Base-by-base conservation (phyloP, 2,329 filamentous ascomycete species). In the Hypoxylon sp. region DNA sequence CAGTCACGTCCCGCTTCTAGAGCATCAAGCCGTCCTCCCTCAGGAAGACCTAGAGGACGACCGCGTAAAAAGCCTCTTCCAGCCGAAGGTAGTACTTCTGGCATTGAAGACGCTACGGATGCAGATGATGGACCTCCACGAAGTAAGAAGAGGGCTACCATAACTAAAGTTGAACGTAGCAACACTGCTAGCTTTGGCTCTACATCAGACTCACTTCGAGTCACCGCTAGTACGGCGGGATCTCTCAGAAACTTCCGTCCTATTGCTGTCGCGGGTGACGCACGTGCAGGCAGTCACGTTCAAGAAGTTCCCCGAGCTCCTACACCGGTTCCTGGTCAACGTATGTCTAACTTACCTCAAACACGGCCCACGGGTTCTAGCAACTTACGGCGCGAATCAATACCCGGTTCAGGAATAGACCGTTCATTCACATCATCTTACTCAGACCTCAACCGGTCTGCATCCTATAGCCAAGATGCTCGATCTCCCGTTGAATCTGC, bases 221-320 rank as follows among this genome's bases (percentile, higher is more conserved):
- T 97, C n/a, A 90, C 92, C 65, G 95, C 95, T 48, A 97, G 93
- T 76, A 97, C 92, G 14, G 91, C 94, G 46, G 93, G 93, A 43
- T 97, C 94, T 4, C 85, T 98, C 63, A 91, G 95, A 45, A 90
- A 90, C 50, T 91, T 97, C 77, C 88, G 94, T 46, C 95, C 95
- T 3, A 85, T 92, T 61, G 83, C 85, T 30, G 81, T 85, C 23
- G 83, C 80, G 2, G 80, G 78, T 25, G 83, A 84, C 16, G 76
- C 78, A 3, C 75, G 81, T 3, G 65, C 75, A 29, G 80, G 79
- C 32, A 84, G 77, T 50, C 88, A 92, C 71, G 79, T 91, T 4
- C 90, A 94, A 70, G 90, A 92, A 70, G 79, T 89, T n/a, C 91
- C 91, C 34, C 86, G 92, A 64, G 91, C 89, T 16, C 92, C 92